Evolutionary conservation across 768 basidiomycete genomes (phyloP).

Genomic region (Sporobolomyces phaffii): DNA sequence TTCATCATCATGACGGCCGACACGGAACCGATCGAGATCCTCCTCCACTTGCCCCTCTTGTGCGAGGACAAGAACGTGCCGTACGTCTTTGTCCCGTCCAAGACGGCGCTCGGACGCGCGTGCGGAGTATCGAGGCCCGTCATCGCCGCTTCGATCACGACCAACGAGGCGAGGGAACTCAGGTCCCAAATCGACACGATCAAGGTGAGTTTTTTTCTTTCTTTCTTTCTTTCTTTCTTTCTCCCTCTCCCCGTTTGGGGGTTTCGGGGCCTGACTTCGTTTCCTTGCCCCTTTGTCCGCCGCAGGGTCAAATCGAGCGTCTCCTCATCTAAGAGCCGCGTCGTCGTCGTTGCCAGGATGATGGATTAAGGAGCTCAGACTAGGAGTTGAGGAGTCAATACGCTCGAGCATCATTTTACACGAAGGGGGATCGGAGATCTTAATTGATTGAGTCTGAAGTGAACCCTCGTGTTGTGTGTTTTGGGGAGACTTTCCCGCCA

Average conservation of each 20-base stretch:
- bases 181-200: constrained; percentile 78
- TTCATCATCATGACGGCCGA: constrained; percentile 92
- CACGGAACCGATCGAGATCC: constrained; percentile 94
- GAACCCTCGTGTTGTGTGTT: too few species aligned
- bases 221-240: neutral
- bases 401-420: too few species aligned
- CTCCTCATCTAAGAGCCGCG: constrained; percentile 49
- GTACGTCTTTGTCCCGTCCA: constrained; percentile 89
- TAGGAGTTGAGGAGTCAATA: too few species aligned
- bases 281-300: too few species aligned
- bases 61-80: constrained; percentile 88
- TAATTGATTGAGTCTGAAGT: constrained; percentile 10
- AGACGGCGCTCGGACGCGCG: constrained; percentile 90
- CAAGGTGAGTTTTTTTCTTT: constrained; percentile 51
- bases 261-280: too few species aligned
- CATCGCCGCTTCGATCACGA: constrained; percentile 92
- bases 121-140: constrained; percentile 93
- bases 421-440: constrained; percentile 4
- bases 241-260: neutral
- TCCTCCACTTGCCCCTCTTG: constrained; percentile 90
- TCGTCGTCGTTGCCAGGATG: too few species aligned
- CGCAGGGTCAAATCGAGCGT: constrained; percentile 49
- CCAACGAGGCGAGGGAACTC: constrained; percentile 86
- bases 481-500: too few species aligned
- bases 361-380: too few species aligned